A percentile compares a stretch with the other conserved stretches of the same genome.
Conservation (phyloP, 176 grass and related monocot genomes). For the Triticum timopheevii region DNA sequence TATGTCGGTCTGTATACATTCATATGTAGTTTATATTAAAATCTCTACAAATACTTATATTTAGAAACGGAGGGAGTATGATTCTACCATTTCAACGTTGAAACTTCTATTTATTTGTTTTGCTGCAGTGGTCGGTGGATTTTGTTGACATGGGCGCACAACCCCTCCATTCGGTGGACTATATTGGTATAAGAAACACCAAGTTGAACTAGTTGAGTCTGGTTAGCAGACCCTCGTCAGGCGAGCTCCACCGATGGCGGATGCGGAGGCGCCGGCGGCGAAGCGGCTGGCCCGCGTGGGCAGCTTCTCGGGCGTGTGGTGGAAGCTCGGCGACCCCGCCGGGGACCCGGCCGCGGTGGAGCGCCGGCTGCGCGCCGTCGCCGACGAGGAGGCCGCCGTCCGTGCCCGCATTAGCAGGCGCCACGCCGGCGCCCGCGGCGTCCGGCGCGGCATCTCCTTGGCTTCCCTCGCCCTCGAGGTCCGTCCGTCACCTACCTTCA, state of each 20-base stretch:
- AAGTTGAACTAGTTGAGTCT: no score
- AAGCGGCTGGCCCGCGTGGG: constrained; percentile 9
- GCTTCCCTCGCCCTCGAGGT: constrained; percentile 28
- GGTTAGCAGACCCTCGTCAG: no score
- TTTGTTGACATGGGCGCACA: no score
- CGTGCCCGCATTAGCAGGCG: constrained; percentile 16
- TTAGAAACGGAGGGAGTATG: no score
- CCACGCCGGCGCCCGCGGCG: neutral
- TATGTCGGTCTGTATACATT: no score
- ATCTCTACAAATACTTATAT: no score
- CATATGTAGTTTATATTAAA: no score
- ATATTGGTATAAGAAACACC: no score
- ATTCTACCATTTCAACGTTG: no score
- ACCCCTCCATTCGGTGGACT: no score
- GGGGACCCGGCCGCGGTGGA: constrained; percentile 2
- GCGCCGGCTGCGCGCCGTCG: constrained; percentile 32
- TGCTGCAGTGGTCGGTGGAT: no score
- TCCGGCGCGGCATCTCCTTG: constrained; percentile 19
- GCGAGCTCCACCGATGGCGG: neutral
- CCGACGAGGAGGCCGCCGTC: constrained; percentile 38
- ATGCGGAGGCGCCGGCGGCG: neutral
- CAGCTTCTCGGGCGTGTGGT: constrained; percentile 46
- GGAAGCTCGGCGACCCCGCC: constrained; percentile 40
- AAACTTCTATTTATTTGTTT: no score
- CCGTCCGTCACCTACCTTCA: neutral